Conservation (phyloP, 202 grass and related monocot species). For the Elaeis oleifera region DNA sequence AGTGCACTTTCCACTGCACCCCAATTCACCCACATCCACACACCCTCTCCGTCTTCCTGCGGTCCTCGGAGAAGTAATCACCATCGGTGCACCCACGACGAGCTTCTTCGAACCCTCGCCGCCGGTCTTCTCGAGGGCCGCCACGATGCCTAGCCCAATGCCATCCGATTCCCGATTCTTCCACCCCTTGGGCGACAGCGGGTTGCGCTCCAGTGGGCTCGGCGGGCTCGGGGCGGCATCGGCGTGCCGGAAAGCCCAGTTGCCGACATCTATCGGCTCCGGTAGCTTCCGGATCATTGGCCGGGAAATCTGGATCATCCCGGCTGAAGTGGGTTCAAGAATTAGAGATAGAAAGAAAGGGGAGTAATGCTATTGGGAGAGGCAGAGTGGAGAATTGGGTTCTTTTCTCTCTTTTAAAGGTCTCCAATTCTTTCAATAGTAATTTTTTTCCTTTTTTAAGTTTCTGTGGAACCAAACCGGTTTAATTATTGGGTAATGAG, state of each 20-base stretch:
- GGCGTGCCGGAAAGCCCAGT: not conserved
- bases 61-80: no score
- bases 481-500: no score
- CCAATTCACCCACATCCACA: no score
- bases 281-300: conserved; percentile 4
- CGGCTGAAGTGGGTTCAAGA: conserved; percentile 1
- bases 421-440: no score
- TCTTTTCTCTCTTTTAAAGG: no score
- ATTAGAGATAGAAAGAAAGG: conserved; percentile 6
- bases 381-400: no score
- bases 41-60: no score
- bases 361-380: not conserved
- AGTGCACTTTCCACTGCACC: no score
- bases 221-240: not conserved
- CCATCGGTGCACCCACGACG: no score
- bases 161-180: not conserved
- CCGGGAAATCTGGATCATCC: conserved; percentile 25
- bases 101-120: not conserved
- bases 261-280: not conserved
- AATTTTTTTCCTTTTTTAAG: no score
- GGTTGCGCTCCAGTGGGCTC: not conserved
- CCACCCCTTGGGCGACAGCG: not conserved
- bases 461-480: no score
- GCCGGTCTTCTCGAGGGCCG: not conserved
- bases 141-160: not conserved